Conservation (phyloP, 345 rosid species). For the Viola odorata region DNA sequence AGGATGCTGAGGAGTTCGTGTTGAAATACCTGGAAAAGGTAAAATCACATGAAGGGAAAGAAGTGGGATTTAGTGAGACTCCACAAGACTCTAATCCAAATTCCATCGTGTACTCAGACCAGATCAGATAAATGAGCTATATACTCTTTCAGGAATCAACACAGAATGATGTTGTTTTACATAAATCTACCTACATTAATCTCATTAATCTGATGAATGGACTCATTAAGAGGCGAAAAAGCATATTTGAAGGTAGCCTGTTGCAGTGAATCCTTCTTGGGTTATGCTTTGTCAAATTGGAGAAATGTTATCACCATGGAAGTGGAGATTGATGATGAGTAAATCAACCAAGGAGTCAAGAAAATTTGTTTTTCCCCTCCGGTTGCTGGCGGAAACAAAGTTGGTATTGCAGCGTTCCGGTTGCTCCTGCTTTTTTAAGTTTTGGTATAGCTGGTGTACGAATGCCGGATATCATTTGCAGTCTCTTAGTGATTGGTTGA, state of each 20-base stretch:
- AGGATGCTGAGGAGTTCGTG: conserved; percentile 55
- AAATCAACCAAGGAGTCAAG: background rate
- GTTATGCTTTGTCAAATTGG: background rate
- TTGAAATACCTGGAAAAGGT: conserved; percentile 41
- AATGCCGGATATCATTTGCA: too few relatives aligned
- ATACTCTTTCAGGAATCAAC: conserved; percentile 34
- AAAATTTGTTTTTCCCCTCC: too few relatives aligned
- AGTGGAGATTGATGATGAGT: background rate
- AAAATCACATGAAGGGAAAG: conserved; percentile 24
- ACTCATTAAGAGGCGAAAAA: conserved; percentile 49
- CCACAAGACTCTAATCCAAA: conserved; percentile 31
- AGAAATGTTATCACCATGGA: background rate
- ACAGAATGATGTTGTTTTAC: conserved; percentile 33
- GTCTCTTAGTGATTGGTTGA: too few relatives aligned
- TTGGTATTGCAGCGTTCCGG: too few relatives aligned
- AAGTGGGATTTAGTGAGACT: conserved; percentile 16
- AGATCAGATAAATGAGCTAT: conserved; percentile 67
- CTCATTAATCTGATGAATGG: conserved; percentile 52
- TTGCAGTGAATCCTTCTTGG: conserved; percentile 1
- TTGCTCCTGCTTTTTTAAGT: too few relatives aligned
- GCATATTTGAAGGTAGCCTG: conserved; percentile 31
- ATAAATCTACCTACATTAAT: conserved; percentile 38
- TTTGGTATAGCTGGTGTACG: too few relatives aligned
- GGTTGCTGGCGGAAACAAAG: too few relatives aligned
- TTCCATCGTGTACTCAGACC: conserved; percentile 43